phyloP scores from a whole-genome alignment of 148 eudicot species.

The Rheum nobile region DNA sequence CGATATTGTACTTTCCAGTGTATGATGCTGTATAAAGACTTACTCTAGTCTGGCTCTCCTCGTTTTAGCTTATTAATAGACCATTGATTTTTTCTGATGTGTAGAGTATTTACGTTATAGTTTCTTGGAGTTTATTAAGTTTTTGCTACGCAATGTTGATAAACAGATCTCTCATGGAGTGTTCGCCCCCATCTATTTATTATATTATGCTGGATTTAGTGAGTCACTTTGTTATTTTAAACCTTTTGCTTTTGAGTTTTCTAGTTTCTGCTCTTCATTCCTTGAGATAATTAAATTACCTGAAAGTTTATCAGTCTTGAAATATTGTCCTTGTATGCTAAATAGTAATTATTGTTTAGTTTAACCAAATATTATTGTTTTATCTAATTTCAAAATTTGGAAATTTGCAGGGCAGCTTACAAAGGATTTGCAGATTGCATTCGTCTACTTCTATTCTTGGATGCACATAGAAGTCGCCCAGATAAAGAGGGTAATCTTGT shows the following conservation, averaged over 20 bases:
- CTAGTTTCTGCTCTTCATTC: not conserved
- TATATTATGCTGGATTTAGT: not conserved
- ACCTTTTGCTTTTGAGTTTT: not conserved
- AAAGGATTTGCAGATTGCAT: conserved; percentile 98
- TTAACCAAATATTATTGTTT: not conserved
- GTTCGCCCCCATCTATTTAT: not conserved
- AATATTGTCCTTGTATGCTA: not conserved
- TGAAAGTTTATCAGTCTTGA: not conserved
- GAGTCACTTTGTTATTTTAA: not conserved
- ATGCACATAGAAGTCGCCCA: conserved; percentile 90
- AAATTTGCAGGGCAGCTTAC: conserved; percentile 85
- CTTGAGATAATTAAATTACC: not conserved
- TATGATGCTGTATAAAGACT: not conserved
- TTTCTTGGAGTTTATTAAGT: not conserved
- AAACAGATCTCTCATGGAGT: not conserved
- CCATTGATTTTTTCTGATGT: not conserved
- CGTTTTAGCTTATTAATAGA: not conserved
- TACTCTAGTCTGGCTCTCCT: not conserved
- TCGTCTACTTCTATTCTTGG: conserved; percentile 88
- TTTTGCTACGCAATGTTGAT: not conserved
- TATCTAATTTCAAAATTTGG: conserved; percentile 14
- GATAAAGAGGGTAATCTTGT: conserved; percentile 77
- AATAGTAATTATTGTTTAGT: not conserved
- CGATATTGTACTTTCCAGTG: not conserved
- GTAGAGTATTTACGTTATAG: not conserved